Evolutionary conservation across 2,329 filamentous ascomycete species (phyloP).

Genomic region (Pezicula neosporulosa): DNA sequence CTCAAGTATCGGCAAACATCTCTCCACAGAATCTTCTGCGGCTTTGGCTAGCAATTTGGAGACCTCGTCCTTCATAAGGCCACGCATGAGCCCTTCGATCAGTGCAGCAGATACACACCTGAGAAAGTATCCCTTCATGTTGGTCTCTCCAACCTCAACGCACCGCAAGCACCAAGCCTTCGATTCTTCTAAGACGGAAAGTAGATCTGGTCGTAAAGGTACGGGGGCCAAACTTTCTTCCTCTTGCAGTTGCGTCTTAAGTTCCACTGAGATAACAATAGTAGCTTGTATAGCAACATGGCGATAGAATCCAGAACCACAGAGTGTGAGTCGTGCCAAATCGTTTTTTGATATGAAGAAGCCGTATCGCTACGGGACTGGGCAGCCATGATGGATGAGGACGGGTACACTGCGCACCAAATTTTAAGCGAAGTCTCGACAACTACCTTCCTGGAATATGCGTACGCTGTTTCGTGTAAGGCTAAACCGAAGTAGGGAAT

Average conservation of each 20-base stretch:
- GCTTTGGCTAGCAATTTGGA: slow-evolving; percentile 31
- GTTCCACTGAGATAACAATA: slow-evolving; percentile 37
- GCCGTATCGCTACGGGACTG: slow-evolving; percentile 1
- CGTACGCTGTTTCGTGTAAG: slow-evolving; percentile 40
- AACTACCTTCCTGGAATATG: slow-evolving; percentile 46
- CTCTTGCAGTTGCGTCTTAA: slow-evolving; percentile 37
- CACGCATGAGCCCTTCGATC: slow-evolving; percentile 37
- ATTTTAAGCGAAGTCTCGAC: slow-evolving; percentile 45
- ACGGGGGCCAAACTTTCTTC: slow-evolving; percentile 34
- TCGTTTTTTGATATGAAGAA: slow-evolving; percentile 21
- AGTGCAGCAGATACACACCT: slow-evolving; percentile 36
- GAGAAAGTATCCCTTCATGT: slow-evolving; percentile 36
- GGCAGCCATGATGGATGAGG: slow-evolving; percentile 12
- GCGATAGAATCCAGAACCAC: slow-evolving; percentile 39
- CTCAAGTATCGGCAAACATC: slow-evolving; percentile 32
- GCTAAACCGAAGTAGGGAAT: slow-evolving; percentile 43
- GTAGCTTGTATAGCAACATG: slow-evolving; percentile 30
- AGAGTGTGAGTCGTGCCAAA: slow-evolving; percentile 35
- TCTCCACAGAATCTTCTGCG: slow-evolving; percentile 32
- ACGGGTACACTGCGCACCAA: slow-evolving; percentile 36
- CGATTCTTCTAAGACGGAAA: slow-evolving; percentile 38
- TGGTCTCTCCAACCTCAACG: slow-evolving; percentile 40
- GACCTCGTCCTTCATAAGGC: slow-evolving; percentile 32
- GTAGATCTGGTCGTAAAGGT: slow-evolving; percentile 36
- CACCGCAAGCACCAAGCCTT: slow-evolving; percentile 32